Evolutionary conservation across 441 rosid genomes (phyloP).

Genomic region (Adansonia madagascariensis): DNA sequence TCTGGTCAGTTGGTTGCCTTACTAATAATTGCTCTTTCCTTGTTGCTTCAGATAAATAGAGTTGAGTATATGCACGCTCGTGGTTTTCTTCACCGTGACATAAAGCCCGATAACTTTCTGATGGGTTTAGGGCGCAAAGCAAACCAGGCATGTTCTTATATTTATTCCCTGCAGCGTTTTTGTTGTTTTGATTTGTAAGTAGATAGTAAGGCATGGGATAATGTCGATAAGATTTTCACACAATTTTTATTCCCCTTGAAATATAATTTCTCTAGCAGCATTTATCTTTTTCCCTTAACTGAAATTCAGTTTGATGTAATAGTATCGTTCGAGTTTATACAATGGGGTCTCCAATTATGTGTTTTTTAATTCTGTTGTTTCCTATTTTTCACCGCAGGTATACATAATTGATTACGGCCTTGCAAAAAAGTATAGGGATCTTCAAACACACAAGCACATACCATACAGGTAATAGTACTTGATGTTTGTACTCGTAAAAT

Average conservation of each 20-base stretch:
- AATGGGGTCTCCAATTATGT: too few relatives aligned
- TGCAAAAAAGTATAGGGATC: conserved; percentile 78
- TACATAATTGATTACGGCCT: conserved; percentile 75
- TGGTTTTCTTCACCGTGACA: conserved; percentile 85
- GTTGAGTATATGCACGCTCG: conserved; percentile 82
- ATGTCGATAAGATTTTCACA: background rate
- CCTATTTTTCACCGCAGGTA: conserved; percentile 42
- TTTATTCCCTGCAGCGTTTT: background rate
- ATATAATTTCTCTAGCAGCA: background rate
- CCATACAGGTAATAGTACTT: conserved; percentile 59
- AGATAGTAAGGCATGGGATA: background rate
- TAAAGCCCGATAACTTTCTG: conserved; percentile 80
- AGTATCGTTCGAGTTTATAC: too few relatives aligned
- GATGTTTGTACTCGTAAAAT: background rate
- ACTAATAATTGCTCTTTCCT: background rate
- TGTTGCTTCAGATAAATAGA: conserved; percentile 55
- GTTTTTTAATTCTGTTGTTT: conserved; percentile 11
- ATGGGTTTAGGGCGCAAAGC: conserved; percentile 87
- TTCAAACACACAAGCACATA: conserved; percentile 77
- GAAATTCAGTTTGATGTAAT: background rate
- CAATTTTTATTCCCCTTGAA: conserved; percentile 6
- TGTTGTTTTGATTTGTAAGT: background rate
- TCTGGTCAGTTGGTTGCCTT: background rate
- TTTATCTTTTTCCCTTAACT: background rate
- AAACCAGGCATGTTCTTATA: conserved; percentile 55